phyloP scores from a whole-genome alignment of 1,139 yeast genomes.

The Scheffersomyces stambukii region DNA sequence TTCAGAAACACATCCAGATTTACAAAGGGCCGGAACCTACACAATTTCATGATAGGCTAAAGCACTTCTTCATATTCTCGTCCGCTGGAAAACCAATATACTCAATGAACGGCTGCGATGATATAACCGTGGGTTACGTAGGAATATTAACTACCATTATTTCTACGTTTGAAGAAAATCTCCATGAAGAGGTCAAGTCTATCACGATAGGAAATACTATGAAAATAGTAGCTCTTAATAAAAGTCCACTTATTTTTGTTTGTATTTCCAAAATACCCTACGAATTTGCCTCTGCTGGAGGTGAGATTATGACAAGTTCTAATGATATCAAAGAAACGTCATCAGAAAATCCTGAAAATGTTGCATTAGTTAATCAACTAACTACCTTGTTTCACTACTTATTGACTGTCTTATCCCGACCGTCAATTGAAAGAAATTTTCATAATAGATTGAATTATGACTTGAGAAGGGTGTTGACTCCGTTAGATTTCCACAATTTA shows the following conservation, averaged over 20 bases:
- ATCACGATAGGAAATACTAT: slow-evolving; percentile 30
- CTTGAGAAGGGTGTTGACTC: slow-evolving; percentile 69
- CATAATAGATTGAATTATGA: slow-evolving; percentile 76
- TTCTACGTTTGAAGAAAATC: slow-evolving; percentile 51
- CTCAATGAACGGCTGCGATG: slow-evolving; percentile 74
- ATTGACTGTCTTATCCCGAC: slow-evolving; percentile 74
- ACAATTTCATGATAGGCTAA: slow-evolving; percentile 42
- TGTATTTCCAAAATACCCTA: slow-evolving; percentile 56
- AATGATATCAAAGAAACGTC: slow-evolving; percentile 7
- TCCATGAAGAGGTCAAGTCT: slow-evolving; percentile 26
- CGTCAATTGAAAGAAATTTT: slow-evolving; percentile 67
- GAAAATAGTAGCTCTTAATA: slow-evolving; percentile 57
- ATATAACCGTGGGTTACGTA: slow-evolving; percentile 66
- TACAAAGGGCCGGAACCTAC: slow-evolving; percentile 21
- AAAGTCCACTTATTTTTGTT: slow-evolving; percentile 68
- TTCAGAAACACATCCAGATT: slow-evolving; percentile 13
- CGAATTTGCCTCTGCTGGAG: slow-evolving; percentile 23
- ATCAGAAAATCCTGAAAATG: too few species aligned
- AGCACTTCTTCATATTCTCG: slow-evolving; percentile 81
- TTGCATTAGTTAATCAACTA: slow-evolving; percentile 63
- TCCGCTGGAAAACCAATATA: slow-evolving; percentile 93
- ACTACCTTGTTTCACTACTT: slow-evolving; percentile 74
- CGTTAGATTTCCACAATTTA: slow-evolving; percentile 60
- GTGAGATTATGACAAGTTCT: too few species aligned
- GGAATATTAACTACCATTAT: slow-evolving; percentile 69